Base-by-base conservation (phyloP, 2,329 filamentous ascomycete genomes). In the Neofusicoccum laricinum region DNA sequence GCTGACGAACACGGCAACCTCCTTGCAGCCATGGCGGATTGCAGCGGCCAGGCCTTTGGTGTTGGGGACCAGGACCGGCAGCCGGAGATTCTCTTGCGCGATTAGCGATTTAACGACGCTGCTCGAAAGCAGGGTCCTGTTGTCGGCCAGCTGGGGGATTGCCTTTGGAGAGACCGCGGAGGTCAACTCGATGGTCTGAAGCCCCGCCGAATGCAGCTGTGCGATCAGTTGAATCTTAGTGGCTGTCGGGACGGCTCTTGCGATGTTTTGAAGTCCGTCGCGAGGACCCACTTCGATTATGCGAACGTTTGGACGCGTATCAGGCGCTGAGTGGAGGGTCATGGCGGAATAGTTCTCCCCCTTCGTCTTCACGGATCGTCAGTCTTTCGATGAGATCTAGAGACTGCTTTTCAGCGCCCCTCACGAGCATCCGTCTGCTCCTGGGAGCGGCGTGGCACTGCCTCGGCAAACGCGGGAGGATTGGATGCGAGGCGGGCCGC, bases 31-130 rank as follows among this genome's bases (percentile, higher is more conserved):
- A 43, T 73, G 64, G 17, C 73, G 59, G 0, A 76, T 85, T 0
- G 90, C 89, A 49, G 90, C 86, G 68, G 89, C 84, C 19, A 81
- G 64, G 0, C 79, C 78, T 64, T 77, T 78, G 11, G 75, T 30
- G 65, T 80, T 81, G 0, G 79, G 78, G 0, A 77, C 71, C 8
- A 81, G 66, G 0, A 81, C 79, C 2, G 78, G 78, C 7, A 75
- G 15, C 6, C n/a, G 48, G 21, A 51, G 30, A 11, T 12, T 11
- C 15, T n/a, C 14, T 14, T 51, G 14, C 1, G 25, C 30, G 14
- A 51, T 7, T 4, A 51, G 4, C 6, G 48, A 3, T 8, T 19
- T 34, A 14, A 51, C 11, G 6, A 46, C 21, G 19, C 7, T 7
- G 30, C n/a, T n/a, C 4, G 48, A 51, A 10, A 46, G 38, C 4